These are phyloP conservation scores for Ceriops decandra DNA, from an alignment of 345 rosid species.

Conservation along the genomic window DNA sequence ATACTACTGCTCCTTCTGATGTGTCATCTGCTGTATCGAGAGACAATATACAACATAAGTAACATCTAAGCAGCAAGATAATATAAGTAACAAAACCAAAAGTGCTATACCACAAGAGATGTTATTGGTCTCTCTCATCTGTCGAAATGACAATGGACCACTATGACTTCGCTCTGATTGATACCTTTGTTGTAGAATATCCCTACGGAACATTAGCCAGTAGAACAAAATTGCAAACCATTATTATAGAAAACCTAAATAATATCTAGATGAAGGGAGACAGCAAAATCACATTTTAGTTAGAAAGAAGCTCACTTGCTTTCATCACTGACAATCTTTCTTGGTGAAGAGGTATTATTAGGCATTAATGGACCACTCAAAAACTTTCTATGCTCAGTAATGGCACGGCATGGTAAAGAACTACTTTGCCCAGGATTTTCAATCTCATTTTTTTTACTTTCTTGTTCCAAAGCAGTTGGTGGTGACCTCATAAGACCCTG, in stretches of 20 bases:
- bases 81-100: slow-evolving; percentile 14
- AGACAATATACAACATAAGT: slow-evolving; percentile 11
- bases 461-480: slow-evolving; percentile 32
- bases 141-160: slow-evolving; percentile 61
- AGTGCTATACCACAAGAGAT: slow-evolving; percentile 42
- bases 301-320: slow-evolving; percentile 51
- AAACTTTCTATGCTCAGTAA: slow-evolving; percentile 46
- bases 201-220: slow-evolving; percentile 37
- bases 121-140: slow-evolving; percentile 62
- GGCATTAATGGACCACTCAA: slow-evolving; percentile 61
- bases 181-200: slow-evolving; percentile 50
- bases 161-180: slow-evolving; percentile 66
- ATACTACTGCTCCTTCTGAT: slow-evolving; percentile 71
- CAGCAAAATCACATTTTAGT: background rate
- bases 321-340: slow-evolving; percentile 48
- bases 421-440: slow-evolving; percentile 46
- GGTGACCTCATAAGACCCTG: slow-evolving; percentile 39
- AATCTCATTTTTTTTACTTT: slow-evolving; percentile 43
- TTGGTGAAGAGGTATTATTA: slow-evolving; percentile 46
- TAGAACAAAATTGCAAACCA: too few species aligned
- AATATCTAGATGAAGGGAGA: too few species aligned
- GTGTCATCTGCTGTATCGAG: slow-evolving; percentile 56
- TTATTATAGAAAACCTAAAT: too few species aligned
- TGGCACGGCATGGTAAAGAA: slow-evolving; percentile 41
- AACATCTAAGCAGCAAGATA: slow-evolving; percentile 1